Conservation (phyloP, 345 rosid genomes). For the Nephelium lappaceum region DNA sequence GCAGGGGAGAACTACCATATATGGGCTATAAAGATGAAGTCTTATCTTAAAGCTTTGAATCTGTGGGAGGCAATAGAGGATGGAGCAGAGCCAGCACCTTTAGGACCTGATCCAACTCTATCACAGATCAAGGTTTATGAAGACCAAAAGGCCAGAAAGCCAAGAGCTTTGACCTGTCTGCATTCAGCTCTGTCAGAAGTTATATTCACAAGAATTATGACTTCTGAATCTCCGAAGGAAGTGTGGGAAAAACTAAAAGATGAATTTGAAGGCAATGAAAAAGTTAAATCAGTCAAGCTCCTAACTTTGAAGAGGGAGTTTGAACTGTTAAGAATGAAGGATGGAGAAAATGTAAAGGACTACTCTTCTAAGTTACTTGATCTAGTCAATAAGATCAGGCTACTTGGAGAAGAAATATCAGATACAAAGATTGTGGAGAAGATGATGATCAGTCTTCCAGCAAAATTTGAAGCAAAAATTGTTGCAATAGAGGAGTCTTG, state of each 20-base stretch:
- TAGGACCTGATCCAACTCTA: neutral
- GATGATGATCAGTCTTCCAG: no score
- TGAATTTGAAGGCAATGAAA: neutral
- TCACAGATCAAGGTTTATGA: neutral
- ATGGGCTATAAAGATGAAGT: slow-evolving; percentile 3
- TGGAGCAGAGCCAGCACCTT: neutral
- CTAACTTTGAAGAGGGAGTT: neutral
- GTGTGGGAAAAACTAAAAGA: neutral
- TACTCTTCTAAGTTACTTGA: no score
- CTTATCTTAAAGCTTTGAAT: neutral
- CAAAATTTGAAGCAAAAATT: no score
- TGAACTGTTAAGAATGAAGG: neutral
- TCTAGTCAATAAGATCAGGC: no score
- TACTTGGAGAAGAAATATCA: no score
- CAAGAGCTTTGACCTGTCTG: neutral
- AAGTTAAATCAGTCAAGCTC: neutral
- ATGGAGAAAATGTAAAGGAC: neutral
- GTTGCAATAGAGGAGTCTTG: no score
- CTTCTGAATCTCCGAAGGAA: neutral
- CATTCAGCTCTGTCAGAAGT: neutral
- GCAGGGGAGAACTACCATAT: neutral
- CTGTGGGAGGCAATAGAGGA: slow-evolving; percentile 15
- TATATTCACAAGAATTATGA: slow-evolving; percentile 1
- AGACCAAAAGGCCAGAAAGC: neutral
- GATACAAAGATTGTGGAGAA: no score